A percentile compares a stretch with the other conserved stretches of the same genome.
These are phyloP conservation scores for Aureobasidium sp. DNA, from an alignment of 2,329 filamentous ascomycete species.

Conservation along the genomic window DNA sequence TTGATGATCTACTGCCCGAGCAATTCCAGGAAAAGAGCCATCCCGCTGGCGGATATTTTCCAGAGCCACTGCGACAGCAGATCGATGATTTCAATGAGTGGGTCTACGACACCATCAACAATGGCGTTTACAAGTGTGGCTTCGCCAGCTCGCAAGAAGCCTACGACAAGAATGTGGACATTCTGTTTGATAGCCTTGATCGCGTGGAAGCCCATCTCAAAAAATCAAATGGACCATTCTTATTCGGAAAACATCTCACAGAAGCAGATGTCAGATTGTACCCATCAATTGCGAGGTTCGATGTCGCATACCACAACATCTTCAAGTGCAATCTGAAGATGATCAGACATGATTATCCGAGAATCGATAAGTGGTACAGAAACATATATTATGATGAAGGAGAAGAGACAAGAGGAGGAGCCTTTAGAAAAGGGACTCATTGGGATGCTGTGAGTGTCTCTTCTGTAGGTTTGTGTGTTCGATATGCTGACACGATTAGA, in stretches of 20 bases:
- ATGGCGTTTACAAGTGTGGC: conserved; percentile 54
- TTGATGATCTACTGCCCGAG: conserved; percentile 52
- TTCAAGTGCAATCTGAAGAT: conserved; percentile 66
- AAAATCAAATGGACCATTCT: conserved; percentile 52
- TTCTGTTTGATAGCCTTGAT: conserved; percentile 72
- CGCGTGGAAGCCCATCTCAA: conserved; percentile 64
- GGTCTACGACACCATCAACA: conserved; percentile 61
- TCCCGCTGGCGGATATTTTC: conserved; percentile 58
- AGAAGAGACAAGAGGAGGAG: conserved; percentile 32
- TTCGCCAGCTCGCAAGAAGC: conserved; percentile 79
- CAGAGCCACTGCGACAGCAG: conserved; percentile 51
- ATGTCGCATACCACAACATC: conserved; percentile 76
- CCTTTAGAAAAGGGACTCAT: conserved; percentile 39
- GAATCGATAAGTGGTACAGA: conserved; percentile 40
- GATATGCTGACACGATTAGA: conserved; percentile 17
- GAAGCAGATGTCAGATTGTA: conserved; percentile 73
- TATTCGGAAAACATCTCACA: conserved; percentile 68
- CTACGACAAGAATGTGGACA: conserved; percentile 66
- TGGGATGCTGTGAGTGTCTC: conserved; percentile 32
- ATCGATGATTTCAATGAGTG: conserved; percentile 76
- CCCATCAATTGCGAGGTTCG: conserved; percentile 64
- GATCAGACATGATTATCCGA: conserved; percentile 54
- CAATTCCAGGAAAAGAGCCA: conserved; percentile 50
- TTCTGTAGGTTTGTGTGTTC: neutral
- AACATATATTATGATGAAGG: conserved; percentile 42